Evolutionary conservation across 306 rosid genomes (phyloP).

Genomic region (Begonia fuchsioides): DNA sequence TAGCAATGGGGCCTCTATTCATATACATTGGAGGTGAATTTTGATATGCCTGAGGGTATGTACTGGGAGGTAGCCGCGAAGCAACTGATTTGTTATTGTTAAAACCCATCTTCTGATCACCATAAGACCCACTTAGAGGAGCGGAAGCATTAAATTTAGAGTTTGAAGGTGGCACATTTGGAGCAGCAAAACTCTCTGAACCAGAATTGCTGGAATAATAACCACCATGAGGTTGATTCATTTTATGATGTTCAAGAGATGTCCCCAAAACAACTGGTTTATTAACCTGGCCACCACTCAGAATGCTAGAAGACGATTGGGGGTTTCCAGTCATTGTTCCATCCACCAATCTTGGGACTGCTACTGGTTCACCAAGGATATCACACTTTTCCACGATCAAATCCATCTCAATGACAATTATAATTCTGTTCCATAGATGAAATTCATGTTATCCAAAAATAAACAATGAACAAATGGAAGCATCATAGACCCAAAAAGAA

Average conservation of each 20-base stretch:
- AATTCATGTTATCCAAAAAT: too few species aligned
- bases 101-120: slow-evolving; percentile 38
- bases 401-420: slow-evolving; percentile 52
- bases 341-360: slow-evolving; percentile 16
- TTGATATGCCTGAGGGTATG: slow-evolving; percentile 24
- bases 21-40: slow-evolving; percentile 51
- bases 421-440: slow-evolving; percentile 32
- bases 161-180: slow-evolving; percentile 18
- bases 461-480: too few species aligned
- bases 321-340: slow-evolving; percentile 21
- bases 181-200: slow-evolving; percentile 24
- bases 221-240: slow-evolving; percentile 24
- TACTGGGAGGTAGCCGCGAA: slow-evolving; percentile 26
- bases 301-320: slow-evolving; percentile 16
- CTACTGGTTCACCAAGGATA: slow-evolving; percentile 39
- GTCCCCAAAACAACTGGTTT: slow-evolving; percentile 19
- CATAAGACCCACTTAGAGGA: slow-evolving; percentile 26
- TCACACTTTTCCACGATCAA: slow-evolving; percentile 46
- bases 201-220: slow-evolving; percentile 21
- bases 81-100: slow-evolving; percentile 29
- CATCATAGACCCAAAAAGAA: too few species aligned
- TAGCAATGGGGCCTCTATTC: slow-evolving; percentile 59
- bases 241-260: slow-evolving; percentile 23
- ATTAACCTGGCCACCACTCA: slow-evolving; percentile 18
- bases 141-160: slow-evolving; percentile 20